Conservation (phyloP, 2,329 filamentous ascomycete species). For the Xylariaceae sp. region DNA sequence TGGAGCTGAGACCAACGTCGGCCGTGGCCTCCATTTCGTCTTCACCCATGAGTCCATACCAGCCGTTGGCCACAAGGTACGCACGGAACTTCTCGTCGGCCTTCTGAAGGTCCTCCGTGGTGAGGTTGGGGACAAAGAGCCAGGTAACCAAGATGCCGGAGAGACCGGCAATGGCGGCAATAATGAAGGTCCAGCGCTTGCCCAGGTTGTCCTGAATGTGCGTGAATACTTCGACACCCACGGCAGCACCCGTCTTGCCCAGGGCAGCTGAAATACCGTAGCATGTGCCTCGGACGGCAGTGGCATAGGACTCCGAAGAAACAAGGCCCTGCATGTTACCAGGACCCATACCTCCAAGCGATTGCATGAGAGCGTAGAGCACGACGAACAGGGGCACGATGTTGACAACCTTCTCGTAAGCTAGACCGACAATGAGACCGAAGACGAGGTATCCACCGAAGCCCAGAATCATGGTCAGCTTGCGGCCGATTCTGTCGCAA, state of each 20-base stretch:
- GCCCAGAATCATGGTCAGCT: conserved; percentile 14
- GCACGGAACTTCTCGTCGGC: conserved; percentile 11
- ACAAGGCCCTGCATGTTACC: conserved; percentile 14
- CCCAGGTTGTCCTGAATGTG: conserved; percentile 13
- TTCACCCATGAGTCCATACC: conserved; percentile 12
- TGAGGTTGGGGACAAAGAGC: conserved; percentile 13
- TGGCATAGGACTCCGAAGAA: conserved; percentile 13
- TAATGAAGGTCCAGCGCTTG: conserved; percentile 16
- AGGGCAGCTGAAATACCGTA: conserved; percentile 14
- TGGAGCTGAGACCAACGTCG: background rate
- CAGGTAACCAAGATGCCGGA: conserved; percentile 11
- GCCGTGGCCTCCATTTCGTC: conserved; percentile 6
- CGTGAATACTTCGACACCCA: conserved; percentile 12
- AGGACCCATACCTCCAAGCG: conserved; percentile 11
- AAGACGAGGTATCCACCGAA: conserved; percentile 14
- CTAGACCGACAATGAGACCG: conserved; percentile 11
- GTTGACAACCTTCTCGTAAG: conserved; percentile 11
- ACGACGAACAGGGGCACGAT: conserved; percentile 15
- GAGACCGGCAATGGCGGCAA: conserved; percentile 11
- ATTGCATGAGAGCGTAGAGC: conserved; percentile 15
- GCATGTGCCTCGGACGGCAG: conserved; percentile 12
- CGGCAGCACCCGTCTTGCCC: conserved; percentile 10
- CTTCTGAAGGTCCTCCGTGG: conserved; percentile 9
- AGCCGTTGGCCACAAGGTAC: conserved; percentile 13
- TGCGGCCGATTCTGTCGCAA: conserved; percentile 13